Evolutionary conservation across 306 rosid species (phyloP), one percentile per base, ranked within the genome.

Genomic region (Inga laurina): DNA sequence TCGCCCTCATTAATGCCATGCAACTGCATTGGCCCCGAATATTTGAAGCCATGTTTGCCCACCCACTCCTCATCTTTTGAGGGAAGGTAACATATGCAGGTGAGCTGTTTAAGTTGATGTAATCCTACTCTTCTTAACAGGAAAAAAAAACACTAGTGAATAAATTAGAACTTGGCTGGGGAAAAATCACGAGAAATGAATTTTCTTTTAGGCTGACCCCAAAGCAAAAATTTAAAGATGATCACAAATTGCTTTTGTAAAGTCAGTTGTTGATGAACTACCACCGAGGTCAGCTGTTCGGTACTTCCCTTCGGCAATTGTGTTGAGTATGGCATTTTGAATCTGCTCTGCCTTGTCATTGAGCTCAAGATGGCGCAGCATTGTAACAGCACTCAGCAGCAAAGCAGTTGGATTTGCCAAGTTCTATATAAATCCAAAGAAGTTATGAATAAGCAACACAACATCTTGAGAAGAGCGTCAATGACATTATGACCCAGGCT

Each of bases 271-370:
- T 11, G 93, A 87, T 72, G 99, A 90, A 69, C 78, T 83, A 64
- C 99, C 99, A 24, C 99, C 99, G 9, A 97, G 97, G 87, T 97
- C 99, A 74, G 97, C 99, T 6, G 99, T 97, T 82, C 99, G 94
- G 84, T 89, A 89, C 82, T 92, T 97, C 51, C 98, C 99, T 85
- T 97, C 98, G 0, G 98, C 89, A 84, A 97, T 94, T 72, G 99
- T 97, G 71, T 64, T 49, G 84, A 97, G 95, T 79, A 94, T 90
- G 16, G 99, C 99, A 71, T 88, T 77, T 77, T 97, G 99, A 79
- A 97, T 97, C 83, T 70, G 87, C 22, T 89, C 93, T 0, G 99
- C 99, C 88, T 90, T 90, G 84, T 92, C 95, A 56, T 91, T 80
- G 74, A 97, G 91, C 78, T 94, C 80, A 87, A 97, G 79, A 91